Conservation (phyloP, 2,329 filamentous ascomycete species). For the Nannizziopsis arthrosporioides region DNA sequence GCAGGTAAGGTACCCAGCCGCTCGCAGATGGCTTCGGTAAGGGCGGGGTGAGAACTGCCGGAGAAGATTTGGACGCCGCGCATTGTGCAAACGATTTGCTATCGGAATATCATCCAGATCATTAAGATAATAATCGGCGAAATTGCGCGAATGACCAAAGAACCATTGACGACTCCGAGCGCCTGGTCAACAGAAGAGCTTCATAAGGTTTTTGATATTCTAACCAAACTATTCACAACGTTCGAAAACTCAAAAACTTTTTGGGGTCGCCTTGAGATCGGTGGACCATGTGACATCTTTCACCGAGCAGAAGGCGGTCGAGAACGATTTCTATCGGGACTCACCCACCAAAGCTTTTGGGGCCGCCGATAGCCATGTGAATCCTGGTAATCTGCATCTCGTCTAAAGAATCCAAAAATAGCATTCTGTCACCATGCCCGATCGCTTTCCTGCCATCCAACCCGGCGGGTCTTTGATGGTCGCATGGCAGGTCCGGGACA, state of each 20-base stretch:
- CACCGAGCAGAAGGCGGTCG: background rate
- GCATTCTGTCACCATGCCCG: constrained; percentile 9
- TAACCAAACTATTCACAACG: no score
- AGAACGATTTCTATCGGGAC: background rate
- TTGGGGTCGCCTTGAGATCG: background rate
- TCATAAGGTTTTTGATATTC: no score
- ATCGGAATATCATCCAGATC: background rate
- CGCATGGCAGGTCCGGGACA: constrained; percentile 88
- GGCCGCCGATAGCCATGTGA: background rate
- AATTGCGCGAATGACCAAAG: no score
- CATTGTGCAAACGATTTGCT: constrained; percentile 33
- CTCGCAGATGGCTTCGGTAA: constrained; percentile 56
- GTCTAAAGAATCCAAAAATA: background rate
- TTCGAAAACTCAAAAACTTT: background rate
- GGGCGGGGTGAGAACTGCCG: constrained; percentile 52
- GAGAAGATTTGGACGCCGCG: constrained; percentile 57
- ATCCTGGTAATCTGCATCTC: background rate
- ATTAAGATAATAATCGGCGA: background rate
- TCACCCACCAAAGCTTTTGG: background rate
- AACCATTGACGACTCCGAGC: no score
- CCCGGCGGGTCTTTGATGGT: constrained; percentile 87
- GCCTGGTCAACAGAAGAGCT: no score
- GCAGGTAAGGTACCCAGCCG: constrained; percentile 50
- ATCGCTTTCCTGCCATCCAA: constrained; percentile 64
- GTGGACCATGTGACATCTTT: constrained; percentile 4